Conservation (phyloP, 1,284 basidiomycete species). For the Jaminaea rosea region DNA sequence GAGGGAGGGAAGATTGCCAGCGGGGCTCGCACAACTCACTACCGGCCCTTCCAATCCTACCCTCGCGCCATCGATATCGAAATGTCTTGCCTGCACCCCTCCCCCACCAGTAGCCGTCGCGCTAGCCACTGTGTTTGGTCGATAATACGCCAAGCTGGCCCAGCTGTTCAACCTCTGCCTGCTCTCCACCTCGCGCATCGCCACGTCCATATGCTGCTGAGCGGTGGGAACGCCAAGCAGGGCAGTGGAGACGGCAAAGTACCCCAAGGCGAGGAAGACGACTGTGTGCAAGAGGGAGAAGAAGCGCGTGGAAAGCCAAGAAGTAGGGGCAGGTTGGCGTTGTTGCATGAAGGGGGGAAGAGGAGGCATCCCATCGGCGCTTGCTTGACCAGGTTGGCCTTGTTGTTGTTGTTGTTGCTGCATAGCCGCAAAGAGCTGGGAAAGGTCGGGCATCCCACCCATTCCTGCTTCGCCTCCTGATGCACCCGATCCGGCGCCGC, state of each 20-base stretch:
- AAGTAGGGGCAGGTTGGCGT: no score
- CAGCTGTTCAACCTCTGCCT: slow-evolving; percentile 19
- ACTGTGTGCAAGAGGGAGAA: slow-evolving; percentile 2
- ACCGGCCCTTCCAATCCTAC: background rate
- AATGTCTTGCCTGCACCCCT: no score
- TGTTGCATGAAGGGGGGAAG: no score
- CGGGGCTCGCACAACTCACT: slow-evolving; percentile 1
- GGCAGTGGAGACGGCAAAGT: slow-evolving; percentile 2
- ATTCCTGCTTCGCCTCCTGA: background rate
- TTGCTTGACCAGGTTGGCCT: slow-evolving; percentile 1
- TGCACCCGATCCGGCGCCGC: background rate
- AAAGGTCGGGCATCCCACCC: slow-evolving; percentile 1
- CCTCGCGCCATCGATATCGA: slow-evolving; percentile 3
- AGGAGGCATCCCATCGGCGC: slow-evolving; percentile 1
- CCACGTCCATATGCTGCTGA: background rate
- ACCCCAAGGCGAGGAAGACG: slow-evolving; percentile 6
- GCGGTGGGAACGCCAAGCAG: background rate
- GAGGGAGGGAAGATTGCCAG: background rate
- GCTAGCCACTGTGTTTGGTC: no score
- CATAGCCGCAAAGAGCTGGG: slow-evolving; percentile 3
- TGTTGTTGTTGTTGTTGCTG: background rate
- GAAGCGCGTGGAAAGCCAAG: slow-evolving; percentile 8
- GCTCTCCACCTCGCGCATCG: background rate
- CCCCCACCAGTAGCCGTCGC: background rate
- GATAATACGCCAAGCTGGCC: slow-evolving; percentile 31